Evolutionary conservation across 2,329 filamentous ascomycete species (phyloP), one percentile per base, ranked within the genome.

Genomic region (Fusarium sp.): DNA sequence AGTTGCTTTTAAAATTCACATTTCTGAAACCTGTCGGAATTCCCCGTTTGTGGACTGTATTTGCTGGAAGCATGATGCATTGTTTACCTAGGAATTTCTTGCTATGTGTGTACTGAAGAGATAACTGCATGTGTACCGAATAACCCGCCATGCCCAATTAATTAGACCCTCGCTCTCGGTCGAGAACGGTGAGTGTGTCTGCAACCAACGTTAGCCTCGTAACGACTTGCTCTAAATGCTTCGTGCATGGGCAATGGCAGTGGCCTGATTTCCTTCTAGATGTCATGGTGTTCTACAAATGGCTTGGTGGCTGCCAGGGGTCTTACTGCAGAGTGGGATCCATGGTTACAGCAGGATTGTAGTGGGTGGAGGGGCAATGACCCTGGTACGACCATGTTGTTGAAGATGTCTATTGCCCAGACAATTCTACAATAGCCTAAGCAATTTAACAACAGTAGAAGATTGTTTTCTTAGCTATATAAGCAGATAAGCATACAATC

Each of bases 1-100:
- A 55, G 68, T 65, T 18, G 52, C 70, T 70, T 72, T 59, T 38
- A 71, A 69, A 70, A 66, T 46, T 56, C 63, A 59, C n/a, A 63
- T 54, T 46, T 61, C 42, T 43, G 43, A 55, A 56, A 46, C 27
- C 56, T 34, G 46, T 71, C 44, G 51, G 32, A 44, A 42, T 55
- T 43, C 55, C 59, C 54, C 55, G 51, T 51, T 64, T 29, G n/a
- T 53, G 20, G 18, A 57, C 12, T 38, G 27, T n/a, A 24, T 10
- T 16, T 29, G 25, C 29, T 42, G 29, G 34, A 64, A 64, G 27
- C n/a, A 63, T 63, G 63, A 68, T 63, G 30, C 46, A 59, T 63
- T 42, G 27, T 29, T 51, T 38, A 38, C 34, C 34, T 38, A n/a
- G 18, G 34, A 18, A 38, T 38, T n/a, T 38, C 18, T 11, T n/a